phyloP scores from a whole-genome alignment of 148 eudicot genomes.

The Rhododendron molle region DNA sequence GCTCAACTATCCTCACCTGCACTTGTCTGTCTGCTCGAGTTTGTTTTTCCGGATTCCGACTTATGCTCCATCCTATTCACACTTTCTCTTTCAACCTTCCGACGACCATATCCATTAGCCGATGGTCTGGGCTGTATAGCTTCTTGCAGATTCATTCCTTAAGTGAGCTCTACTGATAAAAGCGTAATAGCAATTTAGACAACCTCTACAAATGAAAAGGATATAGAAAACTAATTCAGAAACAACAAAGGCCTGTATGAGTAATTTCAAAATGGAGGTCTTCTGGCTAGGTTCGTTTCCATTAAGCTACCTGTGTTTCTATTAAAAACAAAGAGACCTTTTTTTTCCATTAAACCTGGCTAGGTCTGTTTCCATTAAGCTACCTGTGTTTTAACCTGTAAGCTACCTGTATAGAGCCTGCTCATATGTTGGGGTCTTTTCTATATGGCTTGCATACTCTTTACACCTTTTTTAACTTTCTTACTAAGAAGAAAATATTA shows the following conservation, averaged over 20 bases:
- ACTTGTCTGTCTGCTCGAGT: slow-evolving; percentile 32
- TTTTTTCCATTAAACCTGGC: no score
- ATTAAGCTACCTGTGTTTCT: neutral
- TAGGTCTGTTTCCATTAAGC: neutral
- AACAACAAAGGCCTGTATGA: neutral
- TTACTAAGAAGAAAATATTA: neutral
- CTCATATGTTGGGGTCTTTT: neutral
- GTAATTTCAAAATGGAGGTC: neutral
- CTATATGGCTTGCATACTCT: neutral
- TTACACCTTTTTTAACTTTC: neutral
- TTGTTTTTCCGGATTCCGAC: slow-evolving; percentile 57
- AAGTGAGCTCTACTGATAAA: slow-evolving; percentile 19
- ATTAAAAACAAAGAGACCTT: no score
- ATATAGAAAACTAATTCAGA: neutral
- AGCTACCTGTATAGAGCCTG: neutral
- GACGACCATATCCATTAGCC: slow-evolving; percentile 66
- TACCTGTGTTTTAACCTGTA: neutral
- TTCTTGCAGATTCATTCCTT: slow-evolving; percentile 68
- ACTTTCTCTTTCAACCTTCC: slow-evolving; percentile 55
- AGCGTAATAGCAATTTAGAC: neutral
- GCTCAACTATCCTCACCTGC: slow-evolving; percentile 37
- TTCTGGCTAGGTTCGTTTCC: neutral
- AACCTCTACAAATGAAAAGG: neutral
- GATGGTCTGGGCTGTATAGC: slow-evolving; percentile 57
- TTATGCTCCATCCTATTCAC: slow-evolving; percentile 50